A percentile compares a stretch with the other conserved stretches of the same genome.
phyloP scores from a whole-genome alignment of 352 stramenopile species.

The Phytopythium oedochilum region DNA sequence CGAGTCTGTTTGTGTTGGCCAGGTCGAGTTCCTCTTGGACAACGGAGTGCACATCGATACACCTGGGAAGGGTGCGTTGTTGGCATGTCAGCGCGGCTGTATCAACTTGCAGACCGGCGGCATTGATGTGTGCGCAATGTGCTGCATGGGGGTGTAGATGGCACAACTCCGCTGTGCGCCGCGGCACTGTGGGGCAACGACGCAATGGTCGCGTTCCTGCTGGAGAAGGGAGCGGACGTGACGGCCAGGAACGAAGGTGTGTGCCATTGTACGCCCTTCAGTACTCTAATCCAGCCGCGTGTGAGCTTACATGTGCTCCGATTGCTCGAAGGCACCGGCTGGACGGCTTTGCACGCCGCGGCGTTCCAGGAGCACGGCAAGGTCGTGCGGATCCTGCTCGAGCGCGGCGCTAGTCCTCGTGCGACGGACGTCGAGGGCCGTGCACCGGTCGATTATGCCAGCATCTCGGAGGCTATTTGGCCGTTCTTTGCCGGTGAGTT shows the following conservation, averaged over 20 bases:
- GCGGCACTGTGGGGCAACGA: constrained; percentile 64
- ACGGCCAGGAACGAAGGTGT: constrained; percentile 53
- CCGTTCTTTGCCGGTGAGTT: constrained; percentile 52
- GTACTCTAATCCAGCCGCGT: neutral
- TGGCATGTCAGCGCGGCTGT: no score
- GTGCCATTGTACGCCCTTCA: neutral
- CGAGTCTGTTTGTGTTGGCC: neutral
- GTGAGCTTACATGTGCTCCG: neutral
- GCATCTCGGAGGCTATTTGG: constrained; percentile 72
- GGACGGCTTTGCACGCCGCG: constrained; percentile 61
- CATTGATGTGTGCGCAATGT: no score
- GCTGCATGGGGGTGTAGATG: no score
- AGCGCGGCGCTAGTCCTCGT: constrained; percentile 41
- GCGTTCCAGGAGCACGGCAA: constrained; percentile 69
- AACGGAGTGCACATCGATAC: constrained; percentile 43
- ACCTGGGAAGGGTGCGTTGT: constrained; percentile 32
- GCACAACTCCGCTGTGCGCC: constrained; percentile 55
- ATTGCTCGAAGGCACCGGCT: constrained; percentile 32
- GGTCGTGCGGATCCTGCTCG: constrained; percentile 48
- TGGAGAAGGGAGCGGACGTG: constrained; percentile 50
- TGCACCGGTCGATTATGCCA: constrained; percentile 58
- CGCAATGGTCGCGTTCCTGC: constrained; percentile 51
- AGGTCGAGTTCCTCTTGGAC: constrained; percentile 62
- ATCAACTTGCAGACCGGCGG: no score
- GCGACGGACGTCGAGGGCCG: constrained; percentile 36